phyloP scores from a whole-genome alignment of 305 asterid genomes.

The Solanum hybrid region DNA sequence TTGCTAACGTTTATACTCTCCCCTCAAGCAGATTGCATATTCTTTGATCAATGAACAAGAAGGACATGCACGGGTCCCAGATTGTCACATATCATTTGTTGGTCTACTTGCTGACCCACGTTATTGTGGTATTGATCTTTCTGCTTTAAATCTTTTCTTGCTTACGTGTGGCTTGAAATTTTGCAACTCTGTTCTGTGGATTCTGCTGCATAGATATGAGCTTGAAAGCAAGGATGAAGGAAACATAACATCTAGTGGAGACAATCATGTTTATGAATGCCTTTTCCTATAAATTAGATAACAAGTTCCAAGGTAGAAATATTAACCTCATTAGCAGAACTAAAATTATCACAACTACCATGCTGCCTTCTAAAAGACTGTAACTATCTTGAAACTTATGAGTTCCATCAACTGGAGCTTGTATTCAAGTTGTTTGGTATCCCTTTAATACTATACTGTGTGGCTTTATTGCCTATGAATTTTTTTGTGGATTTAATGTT shows the following conservation, averaged over 20 bases:
- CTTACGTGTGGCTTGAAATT: neutral
- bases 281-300: neutral
- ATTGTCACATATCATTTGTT: slow-evolving; percentile 90
- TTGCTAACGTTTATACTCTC: neutral
- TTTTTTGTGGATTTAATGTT: neutral
- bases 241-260: neutral
- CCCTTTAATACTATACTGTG: neutral
- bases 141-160: neutral
- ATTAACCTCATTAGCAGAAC: neutral
- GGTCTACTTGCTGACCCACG: slow-evolving; percentile 86
- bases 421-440: neutral
- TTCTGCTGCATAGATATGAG: neutral
- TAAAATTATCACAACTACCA: neutral
- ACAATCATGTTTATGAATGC: neutral
- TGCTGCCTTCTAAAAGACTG: neutral
- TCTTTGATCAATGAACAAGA: slow-evolving; percentile 92
- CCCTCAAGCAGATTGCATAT: slow-evolving; percentile 74
- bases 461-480: neutral
- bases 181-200: neutral
- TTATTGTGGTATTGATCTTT: slow-evolving; percentile 58
- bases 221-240: neutral
- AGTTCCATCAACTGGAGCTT: neutral
- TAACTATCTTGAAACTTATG: neutral
- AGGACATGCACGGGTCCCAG: slow-evolving; percentile 51
- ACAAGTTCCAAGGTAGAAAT: neutral